phyloP scores from a whole-genome alignment of 768 basidiomycete species.

The Boletus bicolor region DNA sequence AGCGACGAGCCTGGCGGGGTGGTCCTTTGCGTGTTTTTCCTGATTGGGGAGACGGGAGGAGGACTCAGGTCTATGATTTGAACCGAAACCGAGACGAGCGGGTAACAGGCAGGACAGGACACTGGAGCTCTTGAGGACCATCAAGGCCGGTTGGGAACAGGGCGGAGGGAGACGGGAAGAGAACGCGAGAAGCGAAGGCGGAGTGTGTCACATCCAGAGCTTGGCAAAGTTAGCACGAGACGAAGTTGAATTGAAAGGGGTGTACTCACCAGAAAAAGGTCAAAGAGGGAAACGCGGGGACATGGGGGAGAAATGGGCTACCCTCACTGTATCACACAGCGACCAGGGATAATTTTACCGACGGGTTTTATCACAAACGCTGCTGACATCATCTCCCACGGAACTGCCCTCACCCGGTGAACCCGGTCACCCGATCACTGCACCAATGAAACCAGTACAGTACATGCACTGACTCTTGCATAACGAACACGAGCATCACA shows the following conservation, averaged over 20 bases:
- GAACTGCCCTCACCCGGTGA: neutral
- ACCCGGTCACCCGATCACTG: too few species aligned
- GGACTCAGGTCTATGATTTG: slow-evolving; percentile 14
- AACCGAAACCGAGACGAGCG: slow-evolving; percentile 33
- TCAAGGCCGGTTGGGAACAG: slow-evolving; percentile 11
- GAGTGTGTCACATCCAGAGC: slow-evolving; percentile 8
- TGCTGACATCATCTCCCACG: slow-evolving; percentile 16
- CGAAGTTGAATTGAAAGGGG: neutral
- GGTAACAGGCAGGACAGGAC: slow-evolving; percentile 38
- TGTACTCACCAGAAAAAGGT: neutral
- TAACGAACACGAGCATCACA: too few species aligned
- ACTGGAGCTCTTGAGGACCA: slow-evolving; percentile 35
- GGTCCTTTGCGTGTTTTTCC: slow-evolving; percentile 31
- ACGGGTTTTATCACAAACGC: neutral
- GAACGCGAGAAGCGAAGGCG: neutral
- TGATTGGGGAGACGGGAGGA: neutral
- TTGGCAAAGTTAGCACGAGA: neutral
- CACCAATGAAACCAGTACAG: too few species aligned
- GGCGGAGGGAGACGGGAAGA: neutral
- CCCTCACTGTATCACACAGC: slow-evolving; percentile 24
- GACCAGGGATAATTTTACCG: slow-evolving; percentile 6
- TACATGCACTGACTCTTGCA: too few species aligned
- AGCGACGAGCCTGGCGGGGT: slow-evolving; percentile 24
- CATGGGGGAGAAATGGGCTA: slow-evolving; percentile 7
- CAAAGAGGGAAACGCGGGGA: neutral